A percentile compares a stretch with the other conserved stretches of the same genome.
Conservation (phyloP, 352 stramenopile species). For the Phytophthora europaea region DNA sequence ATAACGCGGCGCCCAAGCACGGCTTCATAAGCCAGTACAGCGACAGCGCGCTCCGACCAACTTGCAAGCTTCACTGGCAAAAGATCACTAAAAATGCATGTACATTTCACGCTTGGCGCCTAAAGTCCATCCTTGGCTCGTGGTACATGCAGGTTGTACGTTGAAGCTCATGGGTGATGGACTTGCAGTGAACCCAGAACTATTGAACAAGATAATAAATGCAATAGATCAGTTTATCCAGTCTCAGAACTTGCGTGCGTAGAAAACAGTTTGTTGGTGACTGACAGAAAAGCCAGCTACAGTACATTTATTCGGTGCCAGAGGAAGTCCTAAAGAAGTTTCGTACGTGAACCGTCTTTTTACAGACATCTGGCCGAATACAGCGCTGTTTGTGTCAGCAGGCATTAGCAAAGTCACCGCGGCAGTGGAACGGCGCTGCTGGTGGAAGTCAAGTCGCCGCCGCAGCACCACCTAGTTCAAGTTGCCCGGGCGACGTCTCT, state of each 20-base stretch:
- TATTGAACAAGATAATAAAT: constrained; percentile 1
- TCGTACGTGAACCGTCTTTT: constrained; percentile 30
- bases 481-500: constrained; percentile 31
- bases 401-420: constrained; percentile 16
- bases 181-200: constrained; percentile 6
- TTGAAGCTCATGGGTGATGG: constrained; percentile 29
- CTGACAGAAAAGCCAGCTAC: neutral
- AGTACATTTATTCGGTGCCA: neutral
- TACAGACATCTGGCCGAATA: neutral
- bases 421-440: constrained; percentile 14
- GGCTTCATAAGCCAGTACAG: constrained; percentile 2
- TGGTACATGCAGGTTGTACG: neutral
- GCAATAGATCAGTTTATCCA: neutral
- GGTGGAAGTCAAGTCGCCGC: constrained; percentile 6
- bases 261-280: neutral
- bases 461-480: constrained; percentile 39
- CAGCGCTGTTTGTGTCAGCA: neutral
- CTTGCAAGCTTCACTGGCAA: neutral
- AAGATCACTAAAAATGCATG: neutral
- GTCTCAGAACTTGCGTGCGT: constrained; percentile 1
- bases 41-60: neutral
- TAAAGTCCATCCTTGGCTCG: constrained; percentile 4
- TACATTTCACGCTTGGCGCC: too few species aligned
- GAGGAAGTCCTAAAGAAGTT: constrained; percentile 18
- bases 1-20: constrained; percentile 8